These are phyloP conservation scores for Saccharomyces hybrid DNA, from an alignment of 1,139 yeast species.

Conservation along the genomic window DNA sequence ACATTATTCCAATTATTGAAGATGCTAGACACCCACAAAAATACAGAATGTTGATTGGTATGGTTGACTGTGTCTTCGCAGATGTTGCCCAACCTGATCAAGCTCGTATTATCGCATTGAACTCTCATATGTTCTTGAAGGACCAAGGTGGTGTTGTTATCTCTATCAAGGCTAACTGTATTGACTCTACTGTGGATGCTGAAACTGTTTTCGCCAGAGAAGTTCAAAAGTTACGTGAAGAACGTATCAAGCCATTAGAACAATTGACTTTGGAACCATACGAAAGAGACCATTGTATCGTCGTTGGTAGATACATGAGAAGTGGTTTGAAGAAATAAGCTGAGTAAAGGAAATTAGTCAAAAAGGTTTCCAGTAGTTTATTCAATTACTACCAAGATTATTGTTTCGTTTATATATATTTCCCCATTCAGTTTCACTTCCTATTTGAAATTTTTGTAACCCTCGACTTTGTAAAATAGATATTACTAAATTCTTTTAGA, in stretches of 20 bases:
- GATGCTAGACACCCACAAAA: slow-evolving; percentile 99
- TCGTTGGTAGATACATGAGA: slow-evolving; percentile 94
- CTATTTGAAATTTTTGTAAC: slow-evolving; percentile 5
- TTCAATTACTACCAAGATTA: not conserved
- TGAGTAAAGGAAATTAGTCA: not conserved
- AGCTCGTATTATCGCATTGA: slow-evolving; percentile 98
- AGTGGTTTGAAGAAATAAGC: slow-evolving; percentile 46
- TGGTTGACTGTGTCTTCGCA: slow-evolving; percentile 98
- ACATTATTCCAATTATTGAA: slow-evolving; percentile 95
- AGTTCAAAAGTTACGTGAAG: slow-evolving; percentile 97
- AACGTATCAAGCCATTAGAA: slow-evolving; percentile 96
- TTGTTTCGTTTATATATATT: not conserved
- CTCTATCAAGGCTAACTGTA: slow-evolving; percentile 99
- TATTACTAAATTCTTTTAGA: slow-evolving; percentile 3
- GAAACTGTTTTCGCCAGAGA: slow-evolving; percentile 99
- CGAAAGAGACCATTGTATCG: slow-evolving; percentile 99
- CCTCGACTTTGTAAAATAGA: slow-evolving; percentile 5
- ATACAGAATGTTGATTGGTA: slow-evolving; percentile 96
- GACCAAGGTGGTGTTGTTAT: slow-evolving; percentile 98
- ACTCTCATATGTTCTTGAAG: slow-evolving; percentile 95
- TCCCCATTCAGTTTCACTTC: slow-evolving; percentile 2
- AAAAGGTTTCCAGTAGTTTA: not conserved
- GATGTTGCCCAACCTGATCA: slow-evolving; percentile 99
- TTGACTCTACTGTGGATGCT: slow-evolving; percentile 98
- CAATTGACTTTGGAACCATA: slow-evolving; percentile 98